These are phyloP conservation scores for Aspergillus sclerotioniger DNA, from an alignment of 495 filamentous ascomycete genomes.

Conservation along the genomic window DNA sequence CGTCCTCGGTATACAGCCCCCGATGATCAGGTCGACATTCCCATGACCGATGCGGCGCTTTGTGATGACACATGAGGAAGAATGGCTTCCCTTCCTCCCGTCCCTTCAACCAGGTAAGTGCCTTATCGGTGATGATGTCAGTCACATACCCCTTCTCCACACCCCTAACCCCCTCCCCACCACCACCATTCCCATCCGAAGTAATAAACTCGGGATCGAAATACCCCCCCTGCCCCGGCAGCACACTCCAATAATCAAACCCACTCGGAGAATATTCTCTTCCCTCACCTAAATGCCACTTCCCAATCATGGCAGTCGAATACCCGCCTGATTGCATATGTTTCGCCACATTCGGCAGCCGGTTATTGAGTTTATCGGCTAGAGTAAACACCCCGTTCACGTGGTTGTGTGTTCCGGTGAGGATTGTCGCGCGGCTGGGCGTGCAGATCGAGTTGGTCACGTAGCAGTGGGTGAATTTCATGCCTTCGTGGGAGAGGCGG, in stretches of 20 bases:
- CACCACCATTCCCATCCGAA: constrained; percentile 14
- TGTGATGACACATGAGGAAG: constrained; percentile 50
- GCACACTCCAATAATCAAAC: constrained; percentile 41
- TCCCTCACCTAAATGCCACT: constrained; percentile 47
- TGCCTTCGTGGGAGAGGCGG: constrained; percentile 40
- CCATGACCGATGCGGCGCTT: constrained; percentile 45
- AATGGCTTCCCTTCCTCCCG: constrained; percentile 29
- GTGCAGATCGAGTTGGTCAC: constrained; percentile 49
- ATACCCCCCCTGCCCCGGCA: constrained; percentile 44
- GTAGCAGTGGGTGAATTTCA: constrained; percentile 49
- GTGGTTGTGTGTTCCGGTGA: constrained; percentile 46
- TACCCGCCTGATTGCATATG: constrained; percentile 38
- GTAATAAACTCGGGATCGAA: constrained; percentile 40
- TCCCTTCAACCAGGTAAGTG: constrained; percentile 33
- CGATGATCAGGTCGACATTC: constrained; percentile 41
- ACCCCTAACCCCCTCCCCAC: background rate
- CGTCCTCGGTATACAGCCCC: constrained; percentile 35
- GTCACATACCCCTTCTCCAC: constrained; percentile 32
- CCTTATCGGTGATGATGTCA: constrained; percentile 24
- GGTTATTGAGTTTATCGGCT: constrained; percentile 41
- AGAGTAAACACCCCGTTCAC: constrained; percentile 45
- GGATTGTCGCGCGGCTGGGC: constrained; percentile 39
- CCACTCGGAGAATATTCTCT: constrained; percentile 38
- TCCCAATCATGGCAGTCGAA: constrained; percentile 42
- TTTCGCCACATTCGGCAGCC: constrained; percentile 44